A percentile compares a stretch with the other conserved stretches of the same genome.
Conservation (phyloP, 257 asterid genomes). For the Solanum pennellii region DNA sequence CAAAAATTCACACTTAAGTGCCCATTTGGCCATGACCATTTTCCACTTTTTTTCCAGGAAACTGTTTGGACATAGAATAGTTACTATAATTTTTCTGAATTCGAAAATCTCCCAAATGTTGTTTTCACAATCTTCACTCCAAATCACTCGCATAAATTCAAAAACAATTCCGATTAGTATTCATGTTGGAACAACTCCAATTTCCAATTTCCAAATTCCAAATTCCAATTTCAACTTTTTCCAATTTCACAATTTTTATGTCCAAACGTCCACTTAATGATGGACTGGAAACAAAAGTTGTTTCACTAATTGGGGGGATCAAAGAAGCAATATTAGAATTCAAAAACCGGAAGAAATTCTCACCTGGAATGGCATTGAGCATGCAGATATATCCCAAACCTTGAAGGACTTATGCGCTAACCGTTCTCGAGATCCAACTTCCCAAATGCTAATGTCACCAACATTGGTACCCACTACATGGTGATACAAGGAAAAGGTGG, state of each 20-base stretch:
- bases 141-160: neutral
- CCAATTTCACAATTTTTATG: neutral
- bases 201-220: neutral
- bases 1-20: neutral
- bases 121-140: neutral
- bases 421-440: conserved; percentile 89
- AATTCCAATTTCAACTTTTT: neutral
- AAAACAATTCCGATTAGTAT: neutral
- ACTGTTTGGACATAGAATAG: neutral
- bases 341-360: conserved; percentile 9
- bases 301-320: neutral
- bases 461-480: conserved; percentile 91
- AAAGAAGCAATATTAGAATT: conserved; percentile 6
- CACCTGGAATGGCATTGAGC: conserved; percentile 90
- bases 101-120: neutral
- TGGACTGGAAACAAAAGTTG: neutral
- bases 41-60: neutral
- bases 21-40: neutral
- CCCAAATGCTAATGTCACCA: conserved; percentile 98
- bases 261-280: neutral
- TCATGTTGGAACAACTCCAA: neutral
- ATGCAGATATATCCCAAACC: conserved; percentile 81
- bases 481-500: conserved; percentile 1
- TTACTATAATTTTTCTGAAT: neutral
- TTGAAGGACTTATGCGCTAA: conserved; percentile 74